Evolutionary conservation across 495 filamentous ascomycete species (phyloP), one percentile per base, ranked within the genome.

Genomic region (Hypoxylon lienhwacheense): DNA sequence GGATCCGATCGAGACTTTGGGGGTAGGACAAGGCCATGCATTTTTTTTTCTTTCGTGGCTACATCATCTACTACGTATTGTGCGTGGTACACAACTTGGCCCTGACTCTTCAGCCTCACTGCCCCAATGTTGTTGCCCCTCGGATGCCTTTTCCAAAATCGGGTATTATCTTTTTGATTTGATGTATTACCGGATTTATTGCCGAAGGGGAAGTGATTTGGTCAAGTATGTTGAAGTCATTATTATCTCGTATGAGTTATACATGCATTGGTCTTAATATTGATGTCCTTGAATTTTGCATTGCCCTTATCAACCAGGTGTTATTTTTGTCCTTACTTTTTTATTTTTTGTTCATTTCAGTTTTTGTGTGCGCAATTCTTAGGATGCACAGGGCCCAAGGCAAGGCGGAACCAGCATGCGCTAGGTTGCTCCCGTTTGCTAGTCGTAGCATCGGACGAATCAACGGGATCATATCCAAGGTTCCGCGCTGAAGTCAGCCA

Each of bases 51-150:
- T 28, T 48, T 46, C 10, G 42, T 52, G 33, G 41, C 52, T 56
- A 41, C 40, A 37, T 29, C 28, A 47, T 37, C 35, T 26, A 42
- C 46, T 43, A 21, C 52, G 32, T 44, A 34, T 24, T 37, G n/a
- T n/a, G n/a, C n/a, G n/a, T n/a, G n/a, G n/a, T n/a, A n/a, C n/a
- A n/a, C n/a, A n/a, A n/a, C n/a, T n/a, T n/a, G n/a, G n/a, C n/a
- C 47, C 47, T 37, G 42, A 53, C 40, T 45, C 36, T 56, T 61
- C 52, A 61, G 52, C 58, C 58, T 61, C 58, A 56, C 31, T 35
- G n/a, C n/a, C n/a, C n/a, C 32, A 43, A 48, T 36, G 43, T 31
- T 32, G 47, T 44, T 32, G 47, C 31, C 44, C 10, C 47, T 61
- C 58, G 52, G 58, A 32, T 56, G 47, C 52, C 32, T 53, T 61